A percentile compares a stretch with the other conserved stretches of the same genome.
phyloP scores from a whole-genome alignment of 352 stramenopile species.

The Pythium guiyangense region DNA sequence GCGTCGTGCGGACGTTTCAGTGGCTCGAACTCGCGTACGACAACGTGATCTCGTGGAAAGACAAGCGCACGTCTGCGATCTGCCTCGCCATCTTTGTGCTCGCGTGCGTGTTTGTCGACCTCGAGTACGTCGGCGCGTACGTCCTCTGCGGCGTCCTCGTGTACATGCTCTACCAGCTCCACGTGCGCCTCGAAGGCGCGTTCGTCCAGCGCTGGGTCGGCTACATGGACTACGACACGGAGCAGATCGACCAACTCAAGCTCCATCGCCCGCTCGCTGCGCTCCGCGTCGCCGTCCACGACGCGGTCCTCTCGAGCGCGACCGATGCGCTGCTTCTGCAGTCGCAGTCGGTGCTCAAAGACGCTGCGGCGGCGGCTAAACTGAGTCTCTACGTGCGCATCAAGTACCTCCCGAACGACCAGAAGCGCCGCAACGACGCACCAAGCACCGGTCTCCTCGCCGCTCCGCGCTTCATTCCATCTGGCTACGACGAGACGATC shows the following conservation, averaged over 20 bases:
- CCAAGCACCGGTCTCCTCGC: slow-evolving; percentile 10
- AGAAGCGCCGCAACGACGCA: slow-evolving; percentile 26
- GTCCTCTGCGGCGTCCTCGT: slow-evolving; percentile 49
- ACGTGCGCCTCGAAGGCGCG: slow-evolving; percentile 57
- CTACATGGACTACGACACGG: slow-evolving; percentile 70
- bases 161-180: slow-evolving; percentile 79
- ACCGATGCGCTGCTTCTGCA: slow-evolving; percentile 53
- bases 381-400: slow-evolving; percentile 67
- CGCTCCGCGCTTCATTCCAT: slow-evolving; percentile 51
- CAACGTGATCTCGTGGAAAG: slow-evolving; percentile 83
- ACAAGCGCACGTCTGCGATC: slow-evolving; percentile 73
- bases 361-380: slow-evolving; percentile 50
- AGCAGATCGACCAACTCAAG: slow-evolving; percentile 71
- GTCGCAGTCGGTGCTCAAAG: slow-evolving; percentile 58
- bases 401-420: slow-evolving; percentile 80
- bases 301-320: slow-evolving; percentile 48
- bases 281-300: slow-evolving; percentile 67
- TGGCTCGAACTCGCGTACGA: slow-evolving; percentile 75
- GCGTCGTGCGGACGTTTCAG: slow-evolving; percentile 61
- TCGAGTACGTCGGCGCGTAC: slow-evolving; percentile 73
- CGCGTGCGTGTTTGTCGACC: slow-evolving; percentile 61
- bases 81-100: slow-evolving; percentile 58
- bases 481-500: slow-evolving; percentile 53
- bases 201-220: slow-evolving; percentile 71
- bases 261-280: slow-evolving; percentile 71